Conservation (phyloP, 352 stramenopile species). For the Pythium phragmiticola region DNA sequence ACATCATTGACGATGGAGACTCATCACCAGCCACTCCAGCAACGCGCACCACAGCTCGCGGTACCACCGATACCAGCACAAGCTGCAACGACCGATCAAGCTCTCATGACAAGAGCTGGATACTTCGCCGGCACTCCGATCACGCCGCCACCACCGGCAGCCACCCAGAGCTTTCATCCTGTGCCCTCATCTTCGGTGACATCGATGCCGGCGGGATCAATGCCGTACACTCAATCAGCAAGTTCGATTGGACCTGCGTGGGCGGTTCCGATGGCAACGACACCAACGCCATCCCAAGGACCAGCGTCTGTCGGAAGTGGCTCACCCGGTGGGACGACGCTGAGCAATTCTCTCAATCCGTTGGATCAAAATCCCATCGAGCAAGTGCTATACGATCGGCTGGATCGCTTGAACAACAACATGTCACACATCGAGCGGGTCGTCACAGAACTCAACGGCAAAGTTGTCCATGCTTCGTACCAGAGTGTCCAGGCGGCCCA, state of each 20-base stretch:
- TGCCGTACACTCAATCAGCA: background rate
- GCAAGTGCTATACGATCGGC: constrained; percentile 53
- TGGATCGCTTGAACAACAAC: constrained; percentile 44
- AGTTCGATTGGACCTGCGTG: background rate
- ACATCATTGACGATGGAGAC: background rate
- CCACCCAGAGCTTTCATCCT: background rate
- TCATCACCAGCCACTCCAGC: background rate
- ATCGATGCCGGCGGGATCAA: background rate
- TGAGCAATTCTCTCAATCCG: constrained; percentile 5
- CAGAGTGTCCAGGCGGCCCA: constrained; percentile 41
- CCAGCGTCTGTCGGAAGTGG: background rate
- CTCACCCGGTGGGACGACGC: background rate
- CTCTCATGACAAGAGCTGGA: background rate
- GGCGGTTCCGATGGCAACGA: background rate
- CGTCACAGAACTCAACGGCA: constrained; percentile 36
- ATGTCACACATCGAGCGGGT: constrained; percentile 46
- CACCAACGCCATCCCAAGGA: background rate
- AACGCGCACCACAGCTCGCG: background rate
- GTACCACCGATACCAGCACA: background rate
- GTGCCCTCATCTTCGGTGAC: background rate
- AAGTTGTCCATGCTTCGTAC: constrained; percentile 47
- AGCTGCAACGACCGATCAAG: background rate
- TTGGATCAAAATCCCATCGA: constrained; percentile 45
- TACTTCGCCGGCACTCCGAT: background rate
- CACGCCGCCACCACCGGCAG: constrained; percentile 1